A percentile compares a stretch with the other conserved stretches of the same genome.
These are phyloP conservation scores for Crithidia bombi DNA, from an alignment of 208 protist species.

Conservation along the genomic window DNA sequence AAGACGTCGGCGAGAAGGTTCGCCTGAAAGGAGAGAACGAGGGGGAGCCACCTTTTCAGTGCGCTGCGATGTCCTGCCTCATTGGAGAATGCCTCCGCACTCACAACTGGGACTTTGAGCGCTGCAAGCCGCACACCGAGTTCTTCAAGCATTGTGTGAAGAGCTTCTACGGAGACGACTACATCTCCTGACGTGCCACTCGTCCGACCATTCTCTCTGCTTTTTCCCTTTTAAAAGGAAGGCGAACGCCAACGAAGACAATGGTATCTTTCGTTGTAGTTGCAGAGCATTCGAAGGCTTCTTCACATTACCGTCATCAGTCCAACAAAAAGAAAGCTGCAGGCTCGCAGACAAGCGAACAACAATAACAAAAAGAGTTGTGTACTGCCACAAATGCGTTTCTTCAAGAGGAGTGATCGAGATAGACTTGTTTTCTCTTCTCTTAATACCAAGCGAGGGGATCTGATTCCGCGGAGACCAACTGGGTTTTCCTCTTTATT, in stretches of 20 bases:
- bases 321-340: too few species aligned
- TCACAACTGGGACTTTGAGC: slow-evolving; percentile 76
- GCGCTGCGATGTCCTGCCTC: slow-evolving; percentile 77
- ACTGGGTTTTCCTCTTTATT: too few species aligned
- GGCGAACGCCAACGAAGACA: neutral
- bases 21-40: slow-evolving; percentile 70
- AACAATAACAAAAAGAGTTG: too few species aligned
- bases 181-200: slow-evolving; percentile 32
- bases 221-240: neutral
- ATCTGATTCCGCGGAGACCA: too few species aligned
- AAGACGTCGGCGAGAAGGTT: slow-evolving; percentile 43
- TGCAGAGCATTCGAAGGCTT: too few species aligned
- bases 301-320: too few species aligned
- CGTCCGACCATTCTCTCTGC: neutral
- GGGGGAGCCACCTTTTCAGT: slow-evolving; percentile 78
- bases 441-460: too few species aligned
- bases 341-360: too few species aligned
- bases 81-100: slow-evolving; percentile 73
- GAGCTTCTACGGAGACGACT: slow-evolving; percentile 75
- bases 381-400: too few species aligned
- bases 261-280: neutral
- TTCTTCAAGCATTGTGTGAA: slow-evolving; percentile 88
- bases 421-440: too few species aligned
- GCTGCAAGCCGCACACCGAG: slow-evolving; percentile 68
- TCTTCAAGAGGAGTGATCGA: too few species aligned